These are phyloP conservation scores for Gaertneriomyces semiglobifer DNA, from an alignment of 192 early-diverging fungal species.

Conservation along the genomic window DNA sequence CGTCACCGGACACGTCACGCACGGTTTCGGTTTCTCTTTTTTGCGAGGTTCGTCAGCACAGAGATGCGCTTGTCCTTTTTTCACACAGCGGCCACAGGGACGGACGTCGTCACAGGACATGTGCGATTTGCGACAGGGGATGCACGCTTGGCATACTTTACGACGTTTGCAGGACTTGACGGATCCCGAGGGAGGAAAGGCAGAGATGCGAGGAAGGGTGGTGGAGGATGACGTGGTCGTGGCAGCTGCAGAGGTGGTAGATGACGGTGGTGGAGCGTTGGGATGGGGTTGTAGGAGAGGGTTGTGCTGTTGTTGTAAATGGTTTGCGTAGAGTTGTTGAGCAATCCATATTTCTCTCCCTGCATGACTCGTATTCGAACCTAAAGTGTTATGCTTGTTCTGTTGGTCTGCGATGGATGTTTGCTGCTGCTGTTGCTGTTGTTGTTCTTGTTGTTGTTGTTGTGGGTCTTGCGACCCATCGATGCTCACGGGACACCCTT, in stretches of 20 bases:
- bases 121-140: slow-evolving; percentile 90
- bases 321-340: too few species aligned
- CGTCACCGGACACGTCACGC: slow-evolving; percentile 19
- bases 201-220: background rate
- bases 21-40: slow-evolving; percentile 18
- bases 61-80: slow-evolving; percentile 86
- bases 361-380: too few species aligned
- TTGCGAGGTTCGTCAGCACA: slow-evolving; percentile 81
- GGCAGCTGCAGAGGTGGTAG: background rate
- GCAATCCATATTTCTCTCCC: too few species aligned
- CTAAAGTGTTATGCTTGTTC: too few species aligned
- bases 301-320: too few species aligned
- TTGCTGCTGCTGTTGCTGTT: slow-evolving; percentile 19
- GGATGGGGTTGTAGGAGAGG: too few species aligned
- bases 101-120: slow-evolving; percentile 76
- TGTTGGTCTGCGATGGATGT: too few species aligned
- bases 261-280: background rate
- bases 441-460: background rate
- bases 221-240: background rate
- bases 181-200: background rate
- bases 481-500: slow-evolving; percentile 23
- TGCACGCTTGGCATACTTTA: slow-evolving; percentile 72
- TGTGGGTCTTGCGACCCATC: slow-evolving; percentile 1
- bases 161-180: slow-evolving; percentile 33
- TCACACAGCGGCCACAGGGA: slow-evolving; percentile 91